Percentiles rank a stretch among this genome's conserved stretches.
These are phyloP conservation scores for Stentor coeruleus DNA, from an alignment of 73 alveolate genomes.

Conservation along the genomic window DNA sequence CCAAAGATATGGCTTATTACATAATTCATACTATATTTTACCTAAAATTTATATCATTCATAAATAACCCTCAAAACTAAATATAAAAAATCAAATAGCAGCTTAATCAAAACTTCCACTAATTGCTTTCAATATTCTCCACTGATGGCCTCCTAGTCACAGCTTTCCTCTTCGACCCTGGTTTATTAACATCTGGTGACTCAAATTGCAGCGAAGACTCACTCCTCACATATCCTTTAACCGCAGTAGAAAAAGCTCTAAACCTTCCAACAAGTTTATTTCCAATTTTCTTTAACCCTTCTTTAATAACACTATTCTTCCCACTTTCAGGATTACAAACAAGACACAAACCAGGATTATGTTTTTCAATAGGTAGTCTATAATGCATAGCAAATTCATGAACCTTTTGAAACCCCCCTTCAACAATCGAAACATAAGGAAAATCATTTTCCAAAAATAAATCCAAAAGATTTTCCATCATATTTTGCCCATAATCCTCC, in stretches of 20 bases:
- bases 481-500: not conserved
- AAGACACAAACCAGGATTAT: not conserved
- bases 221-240: no score
- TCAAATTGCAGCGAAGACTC: no score
- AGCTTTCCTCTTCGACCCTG: no score
- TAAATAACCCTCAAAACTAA: no score
- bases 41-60: no score
- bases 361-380: not conserved
- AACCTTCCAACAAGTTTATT: not conserved
- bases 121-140: no score
- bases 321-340: not conserved
- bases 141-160: no score
- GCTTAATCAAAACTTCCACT: no score
- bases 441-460: not conserved
- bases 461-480: not conserved
- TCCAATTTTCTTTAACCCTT: not conserved
- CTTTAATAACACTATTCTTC: not conserved
- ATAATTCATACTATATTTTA: no score
- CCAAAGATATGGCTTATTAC: no score
- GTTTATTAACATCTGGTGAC: no score
- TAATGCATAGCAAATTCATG: conserved; percentile 24
- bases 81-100: no score
- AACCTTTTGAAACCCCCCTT: conserved; percentile 11
- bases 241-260: not conserved
- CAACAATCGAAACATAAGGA: conserved; percentile 12